Percentiles rank a stretch among this genome's conserved stretches.
Evolutionary conservation across 2,329 filamentous ascomycete species (phyloP).

Genomic region (Epichloe glyceriae): DNA sequence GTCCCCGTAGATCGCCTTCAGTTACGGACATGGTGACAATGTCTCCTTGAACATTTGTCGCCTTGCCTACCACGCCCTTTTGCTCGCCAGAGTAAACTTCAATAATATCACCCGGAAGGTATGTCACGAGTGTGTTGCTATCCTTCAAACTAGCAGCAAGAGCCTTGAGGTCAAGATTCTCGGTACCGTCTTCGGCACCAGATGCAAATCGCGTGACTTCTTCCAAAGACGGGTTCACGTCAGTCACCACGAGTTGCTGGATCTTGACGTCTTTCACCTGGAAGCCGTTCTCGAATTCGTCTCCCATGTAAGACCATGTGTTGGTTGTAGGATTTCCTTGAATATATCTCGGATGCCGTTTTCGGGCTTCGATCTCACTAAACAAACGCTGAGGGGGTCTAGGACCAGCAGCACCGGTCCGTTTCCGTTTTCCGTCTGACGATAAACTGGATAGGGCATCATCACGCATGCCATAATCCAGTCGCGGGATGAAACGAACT

Average conservation of each 20-base stretch:
- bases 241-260: constrained; percentile 69
- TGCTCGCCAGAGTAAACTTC: constrained; percentile 95
- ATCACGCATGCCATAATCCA: constrained; percentile 85
- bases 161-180: constrained; percentile 84
- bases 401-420: constrained; percentile 46
- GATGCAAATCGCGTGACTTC: constrained; percentile 92
- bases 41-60: constrained; percentile 74
- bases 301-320: constrained; percentile 72
- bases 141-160: constrained; percentile 83
- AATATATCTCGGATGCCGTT: constrained; percentile 57
- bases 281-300: constrained; percentile 88
- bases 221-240: constrained; percentile 86
- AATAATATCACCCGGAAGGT: constrained; percentile 87
- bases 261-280: constrained; percentile 89
- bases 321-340: constrained; percentile 63
- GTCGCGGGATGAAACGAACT: constrained; percentile 74
- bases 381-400: constrained; percentile 82
- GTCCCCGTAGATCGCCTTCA: constrained; percentile 68
- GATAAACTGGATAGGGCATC: constrained; percentile 39
- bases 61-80: constrained; percentile 76
- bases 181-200: constrained; percentile 79
- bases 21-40: constrained; percentile 82
- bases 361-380: constrained; percentile 84
- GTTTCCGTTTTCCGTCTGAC: constrained; percentile 67
- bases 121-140: constrained; percentile 66